Percentiles rank a stretch among this genome's conserved stretches.
phyloP scores from a whole-genome alignment of 1,139 yeast genomes.

The Geotrichum carabidarum region DNA sequence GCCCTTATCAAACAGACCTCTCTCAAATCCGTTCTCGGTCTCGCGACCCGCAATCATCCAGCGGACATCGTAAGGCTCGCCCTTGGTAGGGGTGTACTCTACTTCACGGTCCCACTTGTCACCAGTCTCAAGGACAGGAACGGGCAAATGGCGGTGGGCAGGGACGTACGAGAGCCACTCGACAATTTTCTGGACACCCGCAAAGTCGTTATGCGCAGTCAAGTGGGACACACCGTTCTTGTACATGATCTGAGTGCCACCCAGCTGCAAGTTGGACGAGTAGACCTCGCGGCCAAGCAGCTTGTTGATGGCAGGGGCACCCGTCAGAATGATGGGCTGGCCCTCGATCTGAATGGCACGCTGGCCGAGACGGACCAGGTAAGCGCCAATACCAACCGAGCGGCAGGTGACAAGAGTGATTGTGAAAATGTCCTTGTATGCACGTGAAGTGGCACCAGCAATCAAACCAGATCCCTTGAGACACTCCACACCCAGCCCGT shows the following conservation, averaged over 20 bases:
- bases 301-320: slow-evolving; percentile 98
- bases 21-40: slow-evolving; percentile 64
- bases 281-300: slow-evolving; percentile 94
- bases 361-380: slow-evolving; percentile 94
- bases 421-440: slow-evolving; percentile 95
- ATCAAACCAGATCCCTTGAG: slow-evolving; percentile 95
- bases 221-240: slow-evolving; percentile 95
- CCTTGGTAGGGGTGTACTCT: slow-evolving; percentile 68
- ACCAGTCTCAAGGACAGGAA: slow-evolving; percentile 73
- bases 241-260: slow-evolving; percentile 99
- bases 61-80: slow-evolving; percentile 83
- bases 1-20: slow-evolving; percentile 84
- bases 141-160: slow-evolving; percentile 82
- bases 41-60: slow-evolving; percentile 89
- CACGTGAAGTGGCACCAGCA: slow-evolving; percentile 98
- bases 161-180: slow-evolving; percentile 96
- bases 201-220: slow-evolving; percentile 92
- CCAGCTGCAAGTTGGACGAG: slow-evolving; percentile 92
- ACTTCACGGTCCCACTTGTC: slow-evolving; percentile 94
- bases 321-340: slow-evolving; percentile 95
- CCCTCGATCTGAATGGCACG: slow-evolving; percentile 98
- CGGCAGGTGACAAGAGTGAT: slow-evolving; percentile 95
- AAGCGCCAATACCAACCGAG: slow-evolving; percentile 99
- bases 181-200: slow-evolving; percentile 91
- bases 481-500: slow-evolving; percentile 98